These are phyloP conservation scores for Pyrenochaeta sp. DNA, from an alignment of 2,329 filamentous ascomycete species.

Conservation along the genomic window DNA sequence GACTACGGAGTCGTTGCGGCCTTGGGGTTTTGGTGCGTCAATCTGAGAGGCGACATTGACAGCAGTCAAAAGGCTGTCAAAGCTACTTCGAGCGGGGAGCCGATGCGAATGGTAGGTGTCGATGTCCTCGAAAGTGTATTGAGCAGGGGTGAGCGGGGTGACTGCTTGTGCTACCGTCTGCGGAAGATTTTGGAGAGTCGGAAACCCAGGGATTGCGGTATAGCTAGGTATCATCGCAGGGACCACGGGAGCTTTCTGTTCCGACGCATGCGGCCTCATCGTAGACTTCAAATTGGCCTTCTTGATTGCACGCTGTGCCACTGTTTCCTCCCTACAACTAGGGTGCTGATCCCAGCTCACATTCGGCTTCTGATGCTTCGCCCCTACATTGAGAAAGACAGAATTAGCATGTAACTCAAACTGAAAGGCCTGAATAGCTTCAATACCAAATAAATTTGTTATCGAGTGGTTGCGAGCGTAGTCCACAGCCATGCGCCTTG, in stretches of 20 bases:
- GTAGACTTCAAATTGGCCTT: neutral
- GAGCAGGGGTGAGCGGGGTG: neutral
- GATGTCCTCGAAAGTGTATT: neutral
- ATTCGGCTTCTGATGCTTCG: slow-evolving; percentile 38
- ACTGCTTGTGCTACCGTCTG: slow-evolving; percentile 14
- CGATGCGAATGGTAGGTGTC: slow-evolving; percentile 12
- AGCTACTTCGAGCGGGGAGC: slow-evolving; percentile 16
- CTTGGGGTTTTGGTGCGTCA: slow-evolving; percentile 34
- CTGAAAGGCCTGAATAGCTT: neutral
- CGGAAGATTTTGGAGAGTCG: slow-evolving; percentile 23
- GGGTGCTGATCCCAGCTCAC: slow-evolving; percentile 42
- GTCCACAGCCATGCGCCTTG: neutral
- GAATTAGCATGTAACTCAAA: neutral
- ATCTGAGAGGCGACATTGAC: slow-evolving; percentile 34
- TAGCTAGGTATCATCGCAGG: slow-evolving; percentile 20
- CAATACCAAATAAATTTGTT: too few species aligned
- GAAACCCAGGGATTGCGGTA: slow-evolving; percentile 17
- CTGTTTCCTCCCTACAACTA: slow-evolving; percentile 30
- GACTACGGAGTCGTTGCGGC: slow-evolving; percentile 33
- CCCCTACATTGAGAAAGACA: slow-evolving; percentile 8
- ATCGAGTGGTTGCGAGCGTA: too few species aligned
- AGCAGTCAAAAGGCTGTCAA: slow-evolving; percentile 35
- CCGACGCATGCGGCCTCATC: neutral
- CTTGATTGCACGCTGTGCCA: neutral
- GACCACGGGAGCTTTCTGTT: slow-evolving; percentile 12